phyloP scores from a whole-genome alignment of 2,329 filamentous ascomycete genomes.

The Waltergamsia citrina region DNA sequence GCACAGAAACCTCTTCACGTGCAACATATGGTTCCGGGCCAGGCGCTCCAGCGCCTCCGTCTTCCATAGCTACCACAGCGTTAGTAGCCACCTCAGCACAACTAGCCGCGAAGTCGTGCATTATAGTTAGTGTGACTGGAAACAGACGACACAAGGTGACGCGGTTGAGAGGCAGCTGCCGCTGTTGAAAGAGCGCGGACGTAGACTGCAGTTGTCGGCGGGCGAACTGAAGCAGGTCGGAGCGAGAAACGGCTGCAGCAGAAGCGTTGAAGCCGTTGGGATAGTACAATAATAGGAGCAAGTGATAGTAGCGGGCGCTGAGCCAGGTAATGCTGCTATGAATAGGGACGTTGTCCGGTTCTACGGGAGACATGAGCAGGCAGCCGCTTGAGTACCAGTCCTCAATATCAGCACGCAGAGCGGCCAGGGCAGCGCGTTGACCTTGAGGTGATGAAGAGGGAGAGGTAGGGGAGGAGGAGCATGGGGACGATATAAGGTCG shows the following conservation, averaged over 20 bases:
- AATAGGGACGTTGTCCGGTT: slow-evolving; percentile 32
- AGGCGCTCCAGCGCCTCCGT: no score
- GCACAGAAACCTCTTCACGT: slow-evolving; percentile 22
- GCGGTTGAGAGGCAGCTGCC: no score
- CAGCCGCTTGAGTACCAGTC: slow-evolving; percentile 37
- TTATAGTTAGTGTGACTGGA: no score
- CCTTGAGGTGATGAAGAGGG: slow-evolving; percentile 19
- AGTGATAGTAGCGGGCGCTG: slow-evolving; percentile 30
- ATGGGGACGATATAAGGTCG: no score
- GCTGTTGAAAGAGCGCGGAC: no score
- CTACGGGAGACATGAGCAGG: slow-evolving; percentile 29
- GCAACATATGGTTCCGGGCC: no score
- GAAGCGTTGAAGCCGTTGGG: slow-evolving; percentile 25
- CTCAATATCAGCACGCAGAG: slow-evolving; percentile 30
- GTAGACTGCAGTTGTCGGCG: slow-evolving; percentile 32
- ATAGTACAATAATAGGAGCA: slow-evolving; percentile 32
- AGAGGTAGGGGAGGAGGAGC: no score
- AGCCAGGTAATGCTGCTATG: slow-evolving; percentile 34
- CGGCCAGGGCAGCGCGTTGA: slow-evolving; percentile 18
- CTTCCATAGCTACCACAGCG: no score
- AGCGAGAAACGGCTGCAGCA: slow-evolving; percentile 16
- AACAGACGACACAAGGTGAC: no score
- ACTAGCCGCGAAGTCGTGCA: no score
- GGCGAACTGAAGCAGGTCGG: slow-evolving; percentile 24
- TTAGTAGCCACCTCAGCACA: no score